Percentiles rank a stretch among this genome's conserved stretches.
phyloP scores from a whole-genome alignment of 768 basidiomycete genomes.

The Rhodotorula paludigena region DNA sequence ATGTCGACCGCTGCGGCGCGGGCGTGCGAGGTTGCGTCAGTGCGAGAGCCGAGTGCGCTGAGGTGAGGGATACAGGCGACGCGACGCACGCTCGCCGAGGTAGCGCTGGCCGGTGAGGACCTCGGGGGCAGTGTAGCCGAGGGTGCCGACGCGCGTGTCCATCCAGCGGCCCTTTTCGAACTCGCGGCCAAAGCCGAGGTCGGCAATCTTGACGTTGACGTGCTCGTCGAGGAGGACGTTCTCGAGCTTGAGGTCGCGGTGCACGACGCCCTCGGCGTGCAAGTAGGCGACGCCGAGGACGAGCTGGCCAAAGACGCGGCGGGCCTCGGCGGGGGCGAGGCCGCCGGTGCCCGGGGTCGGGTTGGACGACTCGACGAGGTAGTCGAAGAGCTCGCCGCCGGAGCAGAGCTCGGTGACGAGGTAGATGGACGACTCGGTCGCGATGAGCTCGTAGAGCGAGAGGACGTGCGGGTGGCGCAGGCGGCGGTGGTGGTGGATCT shows the following conservation, averaged over 20 bases:
- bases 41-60: neutral
- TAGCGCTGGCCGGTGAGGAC: slow-evolving; percentile 81
- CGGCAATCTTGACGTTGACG: slow-evolving; percentile 81
- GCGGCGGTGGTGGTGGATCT: slow-evolving; percentile 96
- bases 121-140: slow-evolving; percentile 94
- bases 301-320: slow-evolving; percentile 88
- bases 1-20: slow-evolving; percentile 71
- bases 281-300: slow-evolving; percentile 89
- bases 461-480: slow-evolving; percentile 93
- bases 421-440: slow-evolving; percentile 92
- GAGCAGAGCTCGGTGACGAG: slow-evolving; percentile 94
- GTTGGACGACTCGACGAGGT: slow-evolving; percentile 65
- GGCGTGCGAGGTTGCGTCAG: neutral
- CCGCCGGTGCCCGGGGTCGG: slow-evolving; percentile 61
- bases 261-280: slow-evolving; percentile 87
- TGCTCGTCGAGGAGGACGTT: slow-evolving; percentile 76
- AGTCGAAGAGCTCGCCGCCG: slow-evolving; percentile 97
- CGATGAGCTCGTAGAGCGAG: slow-evolving; percentile 95
- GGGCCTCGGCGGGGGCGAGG: slow-evolving; percentile 74
- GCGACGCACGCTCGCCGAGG: slow-evolving; percentile 69
- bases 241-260: slow-evolving; percentile 93
- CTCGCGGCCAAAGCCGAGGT: slow-evolving; percentile 98
- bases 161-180: slow-evolving; percentile 71
- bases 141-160: slow-evolving; percentile 92
- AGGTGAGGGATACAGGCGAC: too few relatives aligned